These are phyloP conservation scores for Ehretia macrophylla DNA, from an alignment of 257 asterid genomes.

Conservation along the genomic window DNA sequence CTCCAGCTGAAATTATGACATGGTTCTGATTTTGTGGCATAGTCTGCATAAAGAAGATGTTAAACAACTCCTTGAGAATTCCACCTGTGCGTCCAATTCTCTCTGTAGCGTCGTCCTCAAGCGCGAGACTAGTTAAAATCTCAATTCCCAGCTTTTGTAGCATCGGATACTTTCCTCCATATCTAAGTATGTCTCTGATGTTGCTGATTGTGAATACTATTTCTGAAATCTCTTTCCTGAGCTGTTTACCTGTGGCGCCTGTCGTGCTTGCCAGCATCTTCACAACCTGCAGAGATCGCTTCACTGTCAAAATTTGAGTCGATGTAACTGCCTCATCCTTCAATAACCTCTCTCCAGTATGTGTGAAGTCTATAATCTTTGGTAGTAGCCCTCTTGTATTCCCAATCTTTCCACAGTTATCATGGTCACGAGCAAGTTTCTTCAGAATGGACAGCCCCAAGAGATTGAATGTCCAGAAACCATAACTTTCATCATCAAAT, in stretches of 20 bases:
- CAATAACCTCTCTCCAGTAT: constrained; percentile 64
- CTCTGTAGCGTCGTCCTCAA: constrained; percentile 84
- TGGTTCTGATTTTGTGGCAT: constrained; percentile 25
- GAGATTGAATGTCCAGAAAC: constrained; percentile 75
- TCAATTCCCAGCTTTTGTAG: constrained; percentile 72
- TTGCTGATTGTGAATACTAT: constrained; percentile 73
- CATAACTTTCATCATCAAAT: constrained; percentile 39
- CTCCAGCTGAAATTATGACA: constrained; percentile 76
- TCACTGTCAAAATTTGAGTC: constrained; percentile 62
- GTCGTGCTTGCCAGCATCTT: constrained; percentile 71
- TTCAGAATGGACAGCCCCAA: constrained; percentile 80
- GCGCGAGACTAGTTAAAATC: constrained; percentile 54
- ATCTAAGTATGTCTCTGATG: constrained; percentile 56
- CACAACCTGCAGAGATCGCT: constrained; percentile 70
- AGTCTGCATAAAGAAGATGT: constrained; percentile 50
- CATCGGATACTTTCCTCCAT: constrained; percentile 66
- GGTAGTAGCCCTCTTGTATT: constrained; percentile 78
- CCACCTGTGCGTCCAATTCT: constrained; percentile 84
- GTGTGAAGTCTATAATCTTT: constrained; percentile 67
- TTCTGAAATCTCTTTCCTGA: constrained; percentile 79
- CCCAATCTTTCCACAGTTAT: constrained; percentile 75
- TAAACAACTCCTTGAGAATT: constrained; percentile 53
- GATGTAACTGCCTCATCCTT: constrained; percentile 44
- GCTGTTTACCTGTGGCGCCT: constrained; percentile 66
- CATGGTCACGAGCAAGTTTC: constrained; percentile 86